Percentiles rank a stretch among this genome's conserved stretches.
Conservation (phyloP, 108 stramenopile species). For the Ochromonas danica region DNA sequence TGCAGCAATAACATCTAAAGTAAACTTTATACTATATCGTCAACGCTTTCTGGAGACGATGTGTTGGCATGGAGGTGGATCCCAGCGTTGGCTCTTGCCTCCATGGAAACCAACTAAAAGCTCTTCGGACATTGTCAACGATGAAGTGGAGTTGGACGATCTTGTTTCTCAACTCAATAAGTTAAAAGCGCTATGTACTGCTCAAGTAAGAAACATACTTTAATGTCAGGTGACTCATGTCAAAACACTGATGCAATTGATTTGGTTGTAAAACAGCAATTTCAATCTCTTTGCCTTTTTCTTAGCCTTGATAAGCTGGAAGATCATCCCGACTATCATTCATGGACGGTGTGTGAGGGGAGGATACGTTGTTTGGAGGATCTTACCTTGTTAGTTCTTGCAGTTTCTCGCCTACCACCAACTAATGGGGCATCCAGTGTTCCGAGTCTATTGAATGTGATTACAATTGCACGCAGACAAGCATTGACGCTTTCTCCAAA, state of each 20-base stretch:
- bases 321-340: neutral
- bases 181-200: neutral
- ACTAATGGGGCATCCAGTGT: no score
- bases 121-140: neutral
- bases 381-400: neutral
- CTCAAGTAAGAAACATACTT: neutral
- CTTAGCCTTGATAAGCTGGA: neutral
- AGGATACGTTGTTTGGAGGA: neutral
- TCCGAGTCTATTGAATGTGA: no score
- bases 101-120: neutral
- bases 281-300: neutral
- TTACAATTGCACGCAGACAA: no score
- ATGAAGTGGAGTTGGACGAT: neutral
- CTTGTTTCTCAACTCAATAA: neutral
- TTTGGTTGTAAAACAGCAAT: no score
- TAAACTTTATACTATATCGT: neutral
- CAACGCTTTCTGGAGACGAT: neutral
- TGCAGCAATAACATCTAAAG: neutral
- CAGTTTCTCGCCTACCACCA: neutral
- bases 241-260: neutral
- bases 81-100: neutral
- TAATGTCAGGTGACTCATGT: neutral
- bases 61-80: conserved; percentile 13
- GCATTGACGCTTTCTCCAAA: no score
- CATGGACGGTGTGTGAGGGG: neutral